These are phyloP conservation scores for Pythium pectinolyticum DNA, from an alignment of 352 stramenopile genomes.

Conservation along the genomic window DNA sequence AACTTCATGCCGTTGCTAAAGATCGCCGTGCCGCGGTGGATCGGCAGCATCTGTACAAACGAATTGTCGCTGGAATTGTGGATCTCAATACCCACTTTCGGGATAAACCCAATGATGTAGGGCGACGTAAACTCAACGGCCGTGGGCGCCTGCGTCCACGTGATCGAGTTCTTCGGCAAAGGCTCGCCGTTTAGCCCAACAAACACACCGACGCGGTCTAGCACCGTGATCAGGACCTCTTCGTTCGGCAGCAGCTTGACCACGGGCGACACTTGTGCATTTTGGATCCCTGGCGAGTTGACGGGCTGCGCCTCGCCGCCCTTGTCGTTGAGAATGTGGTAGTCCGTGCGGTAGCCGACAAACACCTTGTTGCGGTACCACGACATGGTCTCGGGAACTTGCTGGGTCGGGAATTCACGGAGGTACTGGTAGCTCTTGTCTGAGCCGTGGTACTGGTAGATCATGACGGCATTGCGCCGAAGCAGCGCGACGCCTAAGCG, in stretches of 20 bases:
- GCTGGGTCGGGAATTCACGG: constrained; percentile 72
- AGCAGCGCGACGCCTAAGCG: constrained; percentile 70
- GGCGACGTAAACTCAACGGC: constrained; percentile 78
- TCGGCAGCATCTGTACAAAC: constrained; percentile 72
- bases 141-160: constrained; percentile 72
- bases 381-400: constrained; percentile 75
- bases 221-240: constrained; percentile 77
- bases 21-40: constrained; percentile 65
- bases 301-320: constrained; percentile 68
- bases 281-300: constrained; percentile 70
- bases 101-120: constrained; percentile 77
- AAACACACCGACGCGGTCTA: constrained; percentile 84
- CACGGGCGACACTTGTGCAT: constrained; percentile 62
- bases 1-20: constrained; percentile 92
- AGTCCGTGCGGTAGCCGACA: constrained; percentile 73
- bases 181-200: constrained; percentile 79
- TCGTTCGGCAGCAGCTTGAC: constrained; percentile 86
- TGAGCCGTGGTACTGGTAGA: constrained; percentile 82
- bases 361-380: constrained; percentile 90
- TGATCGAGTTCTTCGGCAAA: constrained; percentile 79
- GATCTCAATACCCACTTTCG: constrained; percentile 80
- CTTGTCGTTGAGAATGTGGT: constrained; percentile 84
- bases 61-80: constrained; percentile 70
- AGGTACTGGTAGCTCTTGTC: constrained; percentile 82
- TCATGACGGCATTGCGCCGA: constrained; percentile 61